phyloP scores from a whole-genome alignment of 2,329 filamentous ascomycete species.

The Trichophyton schoenleinii region DNA sequence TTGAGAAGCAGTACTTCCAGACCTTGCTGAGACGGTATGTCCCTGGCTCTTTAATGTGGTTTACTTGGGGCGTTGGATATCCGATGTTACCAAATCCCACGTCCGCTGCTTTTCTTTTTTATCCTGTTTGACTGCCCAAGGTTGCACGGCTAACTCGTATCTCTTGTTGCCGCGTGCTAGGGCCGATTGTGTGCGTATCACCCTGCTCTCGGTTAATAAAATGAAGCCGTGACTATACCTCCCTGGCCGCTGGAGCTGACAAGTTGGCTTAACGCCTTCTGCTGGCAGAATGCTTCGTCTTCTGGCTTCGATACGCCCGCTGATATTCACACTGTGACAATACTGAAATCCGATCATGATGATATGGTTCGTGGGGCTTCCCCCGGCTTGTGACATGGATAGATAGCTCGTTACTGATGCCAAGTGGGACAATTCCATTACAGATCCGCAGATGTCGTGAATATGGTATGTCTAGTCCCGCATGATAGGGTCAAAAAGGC shows the following conservation, averaged over 20 bases:
- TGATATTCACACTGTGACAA: conserved; percentile 36
- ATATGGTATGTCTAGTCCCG: conserved; percentile 17
- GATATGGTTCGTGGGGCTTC: conserved; percentile 35
- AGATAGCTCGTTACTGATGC: conserved; percentile 6
- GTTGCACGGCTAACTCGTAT: neutral
- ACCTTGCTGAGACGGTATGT: conserved; percentile 50
- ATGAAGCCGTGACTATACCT: neutral
- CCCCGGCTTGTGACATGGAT: neutral
- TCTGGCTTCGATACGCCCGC: conserved; percentile 27
- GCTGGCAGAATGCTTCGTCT: conserved; percentile 8
- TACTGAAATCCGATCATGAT: conserved; percentile 51
- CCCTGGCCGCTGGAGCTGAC: neutral
- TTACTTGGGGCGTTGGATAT: neutral
- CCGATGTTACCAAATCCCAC: neutral
- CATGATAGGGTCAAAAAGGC: neutral
- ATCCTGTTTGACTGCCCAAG: neutral
- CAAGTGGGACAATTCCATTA: conserved; percentile 2
- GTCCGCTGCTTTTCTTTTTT: neutral
- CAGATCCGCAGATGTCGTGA: conserved; percentile 20
- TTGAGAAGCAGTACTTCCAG: conserved; percentile 50
- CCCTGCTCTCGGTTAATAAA: neutral
- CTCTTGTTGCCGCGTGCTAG: neutral
- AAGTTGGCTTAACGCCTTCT: neutral
- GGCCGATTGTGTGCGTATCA: conserved; percentile 7
- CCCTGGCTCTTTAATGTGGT: neutral